phyloP scores from a whole-genome alignment of 176 grass and related monocot genomes.

The Phoenix dactylifera region DNA sequence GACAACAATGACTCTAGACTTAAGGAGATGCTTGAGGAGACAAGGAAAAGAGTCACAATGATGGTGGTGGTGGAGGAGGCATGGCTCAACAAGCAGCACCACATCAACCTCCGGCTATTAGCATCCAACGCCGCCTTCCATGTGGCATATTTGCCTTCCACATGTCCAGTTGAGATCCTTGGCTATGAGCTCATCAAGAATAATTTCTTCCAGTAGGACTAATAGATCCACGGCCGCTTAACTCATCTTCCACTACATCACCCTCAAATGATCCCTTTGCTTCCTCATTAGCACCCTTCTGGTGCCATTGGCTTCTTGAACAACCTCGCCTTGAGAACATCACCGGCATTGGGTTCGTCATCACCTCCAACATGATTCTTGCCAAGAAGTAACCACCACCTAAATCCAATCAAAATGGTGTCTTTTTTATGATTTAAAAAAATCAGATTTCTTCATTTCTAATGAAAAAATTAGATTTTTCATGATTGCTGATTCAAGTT shows the following conservation, averaged over 20 bases:
- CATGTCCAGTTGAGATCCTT: slow-evolving; percentile 68
- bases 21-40: no score
- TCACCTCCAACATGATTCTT: slow-evolving; percentile 79
- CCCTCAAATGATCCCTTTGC: slow-evolving; percentile 79
- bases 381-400: slow-evolving; percentile 28
- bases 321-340: slow-evolving; percentile 90
- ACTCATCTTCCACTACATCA: slow-evolving; percentile 59
- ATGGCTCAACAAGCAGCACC: no score
- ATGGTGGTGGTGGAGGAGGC: no score
- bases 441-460: no score
- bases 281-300: slow-evolving; percentile 58
- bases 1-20: no score
- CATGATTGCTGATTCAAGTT: neutral
- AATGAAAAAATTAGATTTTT: no score
- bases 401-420: no score
- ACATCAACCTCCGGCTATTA: slow-evolving; percentile 23
- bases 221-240: slow-evolving; percentile 31
- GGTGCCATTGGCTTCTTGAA: slow-evolving; percentile 49
- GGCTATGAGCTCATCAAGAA: slow-evolving; percentile 91
- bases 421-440: no score
- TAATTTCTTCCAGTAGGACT: slow-evolving; percentile 85
- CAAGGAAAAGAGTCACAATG: no score
- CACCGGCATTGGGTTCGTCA: slow-evolving; percentile 64
- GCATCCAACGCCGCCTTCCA: slow-evolving; percentile 65
- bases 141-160: slow-evolving; percentile 71